Evolutionary conservation across 1,284 basidiomycete species (phyloP), one percentile per base, ranked within the genome.

Genomic region (Meira miltonrushii): DNA sequence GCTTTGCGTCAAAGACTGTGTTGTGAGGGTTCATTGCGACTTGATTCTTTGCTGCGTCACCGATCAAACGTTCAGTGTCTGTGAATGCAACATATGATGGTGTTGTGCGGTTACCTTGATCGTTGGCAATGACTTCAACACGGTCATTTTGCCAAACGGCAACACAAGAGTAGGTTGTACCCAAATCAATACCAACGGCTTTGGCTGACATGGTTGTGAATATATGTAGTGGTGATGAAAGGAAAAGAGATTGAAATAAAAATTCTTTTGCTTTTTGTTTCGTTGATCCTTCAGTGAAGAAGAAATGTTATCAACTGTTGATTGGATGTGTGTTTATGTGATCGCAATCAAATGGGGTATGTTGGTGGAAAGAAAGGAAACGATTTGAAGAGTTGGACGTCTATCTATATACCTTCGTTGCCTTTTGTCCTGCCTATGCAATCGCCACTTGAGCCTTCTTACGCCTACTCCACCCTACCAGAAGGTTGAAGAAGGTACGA

Each of bases 141-240:
- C 92, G 90, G 84, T 96, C 92, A 74, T 95, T 92, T 83, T 92
- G 89, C 92, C 92, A 96, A 69, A 95, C 92, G 84, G 89, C 92
- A 52, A 68, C 69, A 66, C 71, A 61, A 17, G 87, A 88, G 80
- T 82, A 82, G 68, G 81, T 82, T 37, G 90, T 92, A 76, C 90
- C 90, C 74, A 90, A 83, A 83, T 90, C 88, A 79, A 94, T 93
- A 82, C 91, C 92, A 15, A 53, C 50, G 38, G 50, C 50, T 53
- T 53, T 53, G 2, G 50, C 50, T 19, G 50, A 17, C 50, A 53
- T 53, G 13, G 33, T 50, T 15, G 21, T 25, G 23, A 17, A n/a
- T 50, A 38, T 50, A 25, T 19, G 23, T 19, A 12, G 13, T 15
- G 48, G 48, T 15, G 48, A 50, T 21, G 41, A 21, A 25, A 21